Percentiles rank a stretch among this genome's conserved stretches.
Evolutionary conservation across 2,329 filamentous ascomycete genomes (phyloP).

Genomic region (Colletotrichum sp.): DNA sequence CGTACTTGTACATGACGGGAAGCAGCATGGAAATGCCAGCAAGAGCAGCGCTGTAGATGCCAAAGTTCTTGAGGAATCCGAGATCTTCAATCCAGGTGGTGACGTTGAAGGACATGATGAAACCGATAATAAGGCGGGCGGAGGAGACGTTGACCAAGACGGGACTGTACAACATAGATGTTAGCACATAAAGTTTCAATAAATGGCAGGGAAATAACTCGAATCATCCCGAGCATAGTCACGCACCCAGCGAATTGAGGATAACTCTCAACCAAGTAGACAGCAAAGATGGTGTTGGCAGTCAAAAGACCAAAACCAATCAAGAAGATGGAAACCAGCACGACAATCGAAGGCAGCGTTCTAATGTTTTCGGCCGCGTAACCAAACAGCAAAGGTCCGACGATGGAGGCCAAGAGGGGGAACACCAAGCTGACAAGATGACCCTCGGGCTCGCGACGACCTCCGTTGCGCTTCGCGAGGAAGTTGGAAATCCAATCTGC

Average conservation of each 20-base stretch:
- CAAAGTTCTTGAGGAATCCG: slow-evolving; percentile 33
- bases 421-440: slow-evolving; percentile 34
- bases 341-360: slow-evolving; percentile 28
- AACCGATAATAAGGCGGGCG: slow-evolving; percentile 34
- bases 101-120: slow-evolving; percentile 32
- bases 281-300: slow-evolving; percentile 32
- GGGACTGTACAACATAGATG: slow-evolving; percentile 23
- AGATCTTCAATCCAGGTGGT: slow-evolving; percentile 31
- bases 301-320: slow-evolving; percentile 33
- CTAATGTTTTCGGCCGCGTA: slow-evolving; percentile 29
- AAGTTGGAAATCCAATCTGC: slow-evolving; percentile 33
- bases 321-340: slow-evolving; percentile 31
- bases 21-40: slow-evolving; percentile 33
- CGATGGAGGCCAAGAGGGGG: slow-evolving; percentile 32
- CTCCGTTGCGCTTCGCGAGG: slow-evolving; percentile 30
- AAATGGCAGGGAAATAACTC: neutral
- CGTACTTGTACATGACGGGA: slow-evolving; percentile 30
- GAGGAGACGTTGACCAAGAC: slow-evolving; percentile 39
- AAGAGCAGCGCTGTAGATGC: slow-evolving; percentile 36
- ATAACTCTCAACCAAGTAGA: slow-evolving; percentile 38
- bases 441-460: slow-evolving; percentile 36
- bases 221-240: neutral
- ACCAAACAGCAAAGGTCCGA: slow-evolving; percentile 36
- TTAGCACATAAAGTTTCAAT: neutral
- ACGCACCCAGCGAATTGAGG: slow-evolving; percentile 27